A percentile compares a stretch with the other conserved stretches of the same genome.
Evolutionary conservation across 441 rosid species (phyloP).

Genomic region (Francoa sonchifolia): DNA sequence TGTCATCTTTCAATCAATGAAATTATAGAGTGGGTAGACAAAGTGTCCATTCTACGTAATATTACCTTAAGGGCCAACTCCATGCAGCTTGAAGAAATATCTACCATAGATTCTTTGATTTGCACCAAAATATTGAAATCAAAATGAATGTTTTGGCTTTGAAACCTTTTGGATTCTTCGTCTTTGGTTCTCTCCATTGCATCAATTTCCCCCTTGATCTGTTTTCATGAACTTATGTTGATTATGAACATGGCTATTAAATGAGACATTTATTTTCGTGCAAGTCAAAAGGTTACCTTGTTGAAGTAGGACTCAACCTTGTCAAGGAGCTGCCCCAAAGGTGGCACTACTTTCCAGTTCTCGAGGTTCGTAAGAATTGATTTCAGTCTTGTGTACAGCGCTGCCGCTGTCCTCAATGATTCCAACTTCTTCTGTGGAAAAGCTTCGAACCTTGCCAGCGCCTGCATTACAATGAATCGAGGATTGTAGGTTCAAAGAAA

Average conservation of each 20-base stretch:
- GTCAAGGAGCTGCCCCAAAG: constrained; percentile 17
- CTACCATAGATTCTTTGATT: constrained; percentile 86
- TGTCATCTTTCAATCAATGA: neutral
- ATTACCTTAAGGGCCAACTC: constrained; percentile 74
- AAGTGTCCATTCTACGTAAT: neutral
- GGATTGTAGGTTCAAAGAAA: neutral
- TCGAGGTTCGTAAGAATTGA: constrained; percentile 1
- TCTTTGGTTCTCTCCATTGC: constrained; percentile 72
- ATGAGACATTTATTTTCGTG: neutral
- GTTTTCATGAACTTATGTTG: neutral
- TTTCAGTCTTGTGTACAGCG: constrained; percentile 7
- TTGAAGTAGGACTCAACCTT: constrained; percentile 27
- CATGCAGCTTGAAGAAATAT: constrained; percentile 84
- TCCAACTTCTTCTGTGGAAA: constrained; percentile 14
- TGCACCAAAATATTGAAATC: constrained; percentile 61
- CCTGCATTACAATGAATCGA: neutral
- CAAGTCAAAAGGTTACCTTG: constrained; percentile 18
- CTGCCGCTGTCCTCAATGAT: constrained; percentile 5
- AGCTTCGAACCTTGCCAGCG: constrained; percentile 10
- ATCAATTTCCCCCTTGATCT: constrained; percentile 73
- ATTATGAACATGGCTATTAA: neutral
- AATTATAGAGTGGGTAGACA: neutral
- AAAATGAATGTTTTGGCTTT: constrained; percentile 55
- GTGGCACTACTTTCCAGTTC: constrained; percentile 21
- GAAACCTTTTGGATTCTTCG: constrained; percentile 71